Evolutionary conservation across 2,329 filamentous ascomycete genomes (phyloP), one percentile per base, ranked within the genome.

Genomic region (Zopfia rhizophila): DNA sequence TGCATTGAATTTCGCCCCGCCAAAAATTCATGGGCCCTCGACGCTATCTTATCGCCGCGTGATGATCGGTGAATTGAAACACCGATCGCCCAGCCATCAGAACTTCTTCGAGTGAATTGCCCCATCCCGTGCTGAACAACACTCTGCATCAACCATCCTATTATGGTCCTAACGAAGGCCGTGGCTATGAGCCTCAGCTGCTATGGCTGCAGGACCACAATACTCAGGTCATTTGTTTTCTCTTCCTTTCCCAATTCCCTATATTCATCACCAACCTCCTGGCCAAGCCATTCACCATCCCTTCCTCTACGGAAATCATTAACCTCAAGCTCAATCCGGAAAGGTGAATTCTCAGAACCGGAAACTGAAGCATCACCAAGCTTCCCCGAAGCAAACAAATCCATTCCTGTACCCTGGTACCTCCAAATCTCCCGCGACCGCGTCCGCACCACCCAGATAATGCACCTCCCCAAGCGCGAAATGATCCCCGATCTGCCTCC

Each of bases 371-470:
- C 52, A 22, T 21, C 49, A 16, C 45, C 33, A 29, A 30, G n/a
- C n/a, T n/a, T n/a, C n/a, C 25, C 38, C 22, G 14, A 49, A 25
- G 17, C 42, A 21, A 17, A 56, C 14, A 11, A 46, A 16, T 7
- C 47, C 3, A 51, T 50, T 22, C 51, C 66, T 40, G 71, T 85
- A 6, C 90, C 90, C 5, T 97, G 94, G 94, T 97, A 97, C 70
- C 84, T 96, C 19, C 86, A 94, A 65, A 85, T 89, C 56, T 82
- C 90, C 50, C 61, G 73, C 5, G 70, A 75, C 10, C 61, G 69
- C 41, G 66, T 63, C n/a, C 43, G 51, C 17, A 49, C 51, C 5
- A 37, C 56, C 1, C 66, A 49, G 23, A 52, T 7, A 65, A 73
- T 22, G 66, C 68, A 24, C 68, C 75, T 3, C 61, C 82, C 28